Evolutionary conservation across 73 alveolate genomes (phyloP), one percentile per base, ranked within the genome.

Genomic region (Urostyla sp.): DNA sequence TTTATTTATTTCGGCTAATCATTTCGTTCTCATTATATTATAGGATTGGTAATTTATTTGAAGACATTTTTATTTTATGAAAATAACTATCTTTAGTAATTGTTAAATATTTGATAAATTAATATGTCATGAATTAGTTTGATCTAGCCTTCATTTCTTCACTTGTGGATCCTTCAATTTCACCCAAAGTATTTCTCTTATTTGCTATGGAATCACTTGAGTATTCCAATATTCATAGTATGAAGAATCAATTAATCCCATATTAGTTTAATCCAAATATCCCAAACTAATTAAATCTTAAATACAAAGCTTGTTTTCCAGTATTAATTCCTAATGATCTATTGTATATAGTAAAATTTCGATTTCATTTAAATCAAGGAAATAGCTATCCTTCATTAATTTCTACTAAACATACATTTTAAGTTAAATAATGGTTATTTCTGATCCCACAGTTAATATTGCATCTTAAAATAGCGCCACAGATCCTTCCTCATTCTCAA

Each of bases 161-260:
- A 45, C 34, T 21, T 50, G 51, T 16, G 59, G 80, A 36, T 69
- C 72, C 60, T 69, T 69, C 16, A 69, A 46, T 45, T 45, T 69
- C 5, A 69, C 69, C 54, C 55, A 69, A 3, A 69, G 30, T 5
- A 45, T 26, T 30, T 69, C 83, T 32, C 72, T 69, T 0, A 69
- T 13, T 69, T 45, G 40, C 16, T 44, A 51, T 27, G 44, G 66
- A 48, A 15, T 45, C 27, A 34, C 7, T 34, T 23, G 48, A 4
- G 45, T 10, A 35, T 69, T 69, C 83, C 83, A 69, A 27, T 69
- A 69, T 26, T 35, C 72, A 46, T 24, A 3, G 80, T 51, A 7
- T 35, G 44, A 30, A 69, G 83, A 27, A 46, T 46, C 55, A 46
- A 52, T 6, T 49, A 34, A 10, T 44, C 30, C 83, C 67, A 69